These are phyloP conservation scores for Monosporozyma unispora DNA, from an alignment of 805 yeast genomes.

Conservation along the genomic window DNA sequence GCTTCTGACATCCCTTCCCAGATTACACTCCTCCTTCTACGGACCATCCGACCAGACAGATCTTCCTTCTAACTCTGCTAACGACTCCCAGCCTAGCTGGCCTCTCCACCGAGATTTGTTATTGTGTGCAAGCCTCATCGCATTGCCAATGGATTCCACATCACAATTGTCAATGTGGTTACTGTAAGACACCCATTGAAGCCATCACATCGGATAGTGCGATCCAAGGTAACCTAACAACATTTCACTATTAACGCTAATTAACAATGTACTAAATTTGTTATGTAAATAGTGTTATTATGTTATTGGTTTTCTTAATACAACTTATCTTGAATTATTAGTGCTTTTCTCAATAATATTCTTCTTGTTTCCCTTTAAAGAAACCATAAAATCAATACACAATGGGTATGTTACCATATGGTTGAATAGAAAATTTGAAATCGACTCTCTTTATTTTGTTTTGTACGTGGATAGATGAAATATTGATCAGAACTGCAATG, in stretches of 20 bases:
- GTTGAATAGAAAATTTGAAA: neutral
- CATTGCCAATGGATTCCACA: neutral
- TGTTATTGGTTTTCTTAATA: neutral
- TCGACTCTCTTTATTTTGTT: neutral
- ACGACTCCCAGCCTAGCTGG: neutral
- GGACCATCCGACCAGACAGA: no score
- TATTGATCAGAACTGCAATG: no score
- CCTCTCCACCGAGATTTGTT: neutral
- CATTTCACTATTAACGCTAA: neutral
- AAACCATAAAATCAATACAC: conserved; percentile 28
- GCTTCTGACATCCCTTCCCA: no score
- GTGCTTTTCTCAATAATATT: neutral
- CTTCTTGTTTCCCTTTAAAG: conserved; percentile 3
- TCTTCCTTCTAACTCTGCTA: neutral
- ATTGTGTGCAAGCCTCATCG: neutral
- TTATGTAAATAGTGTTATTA: neutral
- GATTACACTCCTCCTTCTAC: neutral
- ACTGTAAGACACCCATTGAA: neutral
- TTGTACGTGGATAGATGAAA: no score
- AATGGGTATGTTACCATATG: conserved; percentile 28
- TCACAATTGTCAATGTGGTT: neutral
- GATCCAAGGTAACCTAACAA: neutral
- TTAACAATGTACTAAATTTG: neutral
- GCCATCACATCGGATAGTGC: neutral
- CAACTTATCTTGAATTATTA: neutral